phyloP scores from a whole-genome alignment of 441 rosid species.

The Pelargonium australe region DNA sequence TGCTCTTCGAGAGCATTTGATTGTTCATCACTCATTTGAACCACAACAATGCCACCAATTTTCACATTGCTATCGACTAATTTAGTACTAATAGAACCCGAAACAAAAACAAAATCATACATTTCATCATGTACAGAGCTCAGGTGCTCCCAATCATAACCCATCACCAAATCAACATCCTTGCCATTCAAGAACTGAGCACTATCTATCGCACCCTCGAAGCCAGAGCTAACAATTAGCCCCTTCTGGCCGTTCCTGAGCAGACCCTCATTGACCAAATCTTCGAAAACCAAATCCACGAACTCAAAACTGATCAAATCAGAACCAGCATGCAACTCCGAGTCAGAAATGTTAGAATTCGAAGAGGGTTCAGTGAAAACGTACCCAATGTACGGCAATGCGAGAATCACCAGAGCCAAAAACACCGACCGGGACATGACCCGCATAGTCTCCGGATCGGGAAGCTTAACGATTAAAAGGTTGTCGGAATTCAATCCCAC shows the following conservation, averaged over 20 bases:
- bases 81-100: slow-evolving; percentile 22
- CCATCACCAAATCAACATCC: slow-evolving; percentile 26
- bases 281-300: slow-evolving; percentile 29
- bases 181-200: slow-evolving; percentile 24
- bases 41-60: slow-evolving; percentile 34
- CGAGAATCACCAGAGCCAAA: slow-evolving; percentile 30
- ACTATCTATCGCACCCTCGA: slow-evolving; percentile 15
- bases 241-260: slow-evolving; percentile 32
- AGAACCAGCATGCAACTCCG: slow-evolving; percentile 15
- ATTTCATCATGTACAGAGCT: slow-evolving; percentile 18
- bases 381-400: slow-evolving; percentile 30
- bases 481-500: slow-evolving; percentile 22
- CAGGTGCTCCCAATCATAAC: slow-evolving; percentile 22
- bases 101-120: slow-evolving; percentile 34
- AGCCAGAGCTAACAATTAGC: slow-evolving; percentile 27
- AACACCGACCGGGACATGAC: slow-evolving; percentile 40
- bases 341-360: slow-evolving; percentile 1
- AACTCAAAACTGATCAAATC: slow-evolving; percentile 22
- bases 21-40: slow-evolving; percentile 24
- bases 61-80: slow-evolving; percentile 33
- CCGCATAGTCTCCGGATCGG: slow-evolving; percentile 32
- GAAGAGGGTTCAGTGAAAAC: slow-evolving; percentile 22
- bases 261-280: slow-evolving; percentile 37
- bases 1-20: slow-evolving; percentile 23
- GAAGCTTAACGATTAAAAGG: slow-evolving; percentile 36